phyloP scores from a whole-genome alignment of 306 rosid genomes.

The Citrullus amarus region DNA sequence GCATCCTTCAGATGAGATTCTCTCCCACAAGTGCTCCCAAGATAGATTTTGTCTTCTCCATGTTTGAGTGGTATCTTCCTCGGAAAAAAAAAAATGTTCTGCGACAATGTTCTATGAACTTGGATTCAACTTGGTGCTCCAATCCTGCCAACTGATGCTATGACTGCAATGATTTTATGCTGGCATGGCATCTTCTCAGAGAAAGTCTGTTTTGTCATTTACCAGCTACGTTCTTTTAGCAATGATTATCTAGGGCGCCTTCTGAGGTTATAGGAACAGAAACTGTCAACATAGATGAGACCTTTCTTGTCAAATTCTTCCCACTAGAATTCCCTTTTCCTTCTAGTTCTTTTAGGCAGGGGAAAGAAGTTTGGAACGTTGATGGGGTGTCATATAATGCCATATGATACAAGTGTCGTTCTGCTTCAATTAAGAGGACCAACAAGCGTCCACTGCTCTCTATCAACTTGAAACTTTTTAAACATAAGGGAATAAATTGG shows the following conservation, averaged over 20 bases:
- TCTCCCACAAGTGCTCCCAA: not conserved
- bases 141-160: not conserved
- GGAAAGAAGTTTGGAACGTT: not conserved
- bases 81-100: not conserved
- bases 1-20: not conserved
- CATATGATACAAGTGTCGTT: not conserved
- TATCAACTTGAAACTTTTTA: not conserved
- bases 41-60: not conserved
- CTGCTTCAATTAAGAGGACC: not conserved
- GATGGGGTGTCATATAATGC: not conserved
- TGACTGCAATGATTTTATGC: not conserved
- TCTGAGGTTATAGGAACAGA: not conserved
- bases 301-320: not conserved
- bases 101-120: not conserved
- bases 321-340: not conserved
- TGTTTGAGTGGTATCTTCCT: not conserved
- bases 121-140: not conserved
- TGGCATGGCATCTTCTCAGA: not conserved
- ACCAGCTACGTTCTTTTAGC: not conserved
- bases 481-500: not conserved
- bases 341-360: not conserved
- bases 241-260: not conserved
- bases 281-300: not conserved
- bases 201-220: not conserved
- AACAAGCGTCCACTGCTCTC: not conserved